Conservation (phyloP, 768 basidiomycete genomes). For the Naganishia vishniacii region DNA sequence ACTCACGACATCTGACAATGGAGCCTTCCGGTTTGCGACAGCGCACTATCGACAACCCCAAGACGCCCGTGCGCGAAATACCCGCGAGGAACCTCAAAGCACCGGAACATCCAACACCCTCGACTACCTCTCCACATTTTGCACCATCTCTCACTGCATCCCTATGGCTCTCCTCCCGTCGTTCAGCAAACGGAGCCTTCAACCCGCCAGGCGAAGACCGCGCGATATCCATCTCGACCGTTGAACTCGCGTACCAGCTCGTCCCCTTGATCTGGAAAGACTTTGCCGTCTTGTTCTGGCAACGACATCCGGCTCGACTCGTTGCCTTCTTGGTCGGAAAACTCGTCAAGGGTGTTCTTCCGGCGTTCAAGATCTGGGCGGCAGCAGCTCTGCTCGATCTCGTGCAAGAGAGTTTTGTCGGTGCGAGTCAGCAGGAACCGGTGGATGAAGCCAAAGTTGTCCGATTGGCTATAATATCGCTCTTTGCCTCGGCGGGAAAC, state of each 20-base stretch:
- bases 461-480: slow-evolving; percentile 17
- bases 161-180: slow-evolving; percentile 19
- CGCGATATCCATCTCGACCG: slow-evolving; percentile 27
- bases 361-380: slow-evolving; percentile 33
- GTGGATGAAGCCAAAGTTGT: slow-evolving; percentile 26
- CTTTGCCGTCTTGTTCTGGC: slow-evolving; percentile 30
- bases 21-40: neutral
- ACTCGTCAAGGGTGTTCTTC: slow-evolving; percentile 31
- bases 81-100: neutral
- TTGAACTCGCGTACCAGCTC: slow-evolving; percentile 29
- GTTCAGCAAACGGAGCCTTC: neutral
- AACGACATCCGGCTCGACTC: slow-evolving; percentile 21
- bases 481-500: slow-evolving; percentile 21
- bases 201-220: slow-evolving; percentile 30
- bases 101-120: neutral
- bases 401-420: slow-evolving; percentile 33
- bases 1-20: neutral
- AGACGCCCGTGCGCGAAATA: neutral
- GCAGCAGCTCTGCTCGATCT: slow-evolving; percentile 32
- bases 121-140: neutral
- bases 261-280: slow-evolving; percentile 24
- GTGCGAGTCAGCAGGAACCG: neutral
- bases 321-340: slow-evolving; percentile 26
- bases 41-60: neutral
- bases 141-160: neutral